These are phyloP conservation scores for Petunia axillaris DNA, from an alignment of 257 asterid species.

Conservation along the genomic window DNA sequence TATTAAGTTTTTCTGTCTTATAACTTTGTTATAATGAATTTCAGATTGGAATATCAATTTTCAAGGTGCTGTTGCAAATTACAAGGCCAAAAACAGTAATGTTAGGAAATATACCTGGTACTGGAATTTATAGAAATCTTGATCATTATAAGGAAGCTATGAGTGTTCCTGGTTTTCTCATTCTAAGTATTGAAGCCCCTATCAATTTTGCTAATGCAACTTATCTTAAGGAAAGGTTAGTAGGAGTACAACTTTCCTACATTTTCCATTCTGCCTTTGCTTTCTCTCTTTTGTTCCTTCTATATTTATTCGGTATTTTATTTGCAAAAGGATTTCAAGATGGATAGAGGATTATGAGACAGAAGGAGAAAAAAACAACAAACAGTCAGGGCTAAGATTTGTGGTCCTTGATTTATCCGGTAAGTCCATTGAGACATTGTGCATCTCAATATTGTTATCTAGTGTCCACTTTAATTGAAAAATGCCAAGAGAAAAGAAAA, in stretches of 20 bases:
- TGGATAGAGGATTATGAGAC: constrained; percentile 71
- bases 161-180: constrained; percentile 61
- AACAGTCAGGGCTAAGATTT: constrained; percentile 47
- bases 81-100: constrained; percentile 80
- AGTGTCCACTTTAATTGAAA: not conserved
- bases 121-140: constrained; percentile 71
- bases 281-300: not conserved
- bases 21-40: not conserved
- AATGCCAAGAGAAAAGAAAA: not conserved
- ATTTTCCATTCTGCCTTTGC: not conserved
- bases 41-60: constrained; percentile 78
- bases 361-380: constrained; percentile 45
- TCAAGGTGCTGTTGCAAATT: constrained; percentile 70
- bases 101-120: constrained; percentile 78
- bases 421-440: constrained; percentile 37
- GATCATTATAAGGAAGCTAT: constrained; percentile 73
- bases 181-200: constrained; percentile 78
- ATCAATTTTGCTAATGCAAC: constrained; percentile 83
- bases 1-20: not conserved
- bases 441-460: not conserved
- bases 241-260: not conserved
- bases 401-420: constrained; percentile 76
- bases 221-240: constrained; percentile 82
- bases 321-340: constrained; percentile 62
- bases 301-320: not conserved